Conservation (phyloP, 345 rosid genomes). For the Cardamine chenopodiifolia region DNA sequence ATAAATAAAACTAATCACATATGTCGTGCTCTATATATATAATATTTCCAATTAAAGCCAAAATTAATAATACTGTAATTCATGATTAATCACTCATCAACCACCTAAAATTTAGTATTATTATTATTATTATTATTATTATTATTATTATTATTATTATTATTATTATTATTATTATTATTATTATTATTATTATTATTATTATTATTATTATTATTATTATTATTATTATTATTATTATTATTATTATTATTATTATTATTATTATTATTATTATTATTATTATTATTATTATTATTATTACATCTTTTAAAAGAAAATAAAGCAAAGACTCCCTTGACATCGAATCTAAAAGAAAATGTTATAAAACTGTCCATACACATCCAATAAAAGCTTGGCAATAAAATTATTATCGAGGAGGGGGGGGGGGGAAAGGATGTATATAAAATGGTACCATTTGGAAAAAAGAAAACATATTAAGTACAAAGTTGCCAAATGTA, state of each 20-base stretch:
- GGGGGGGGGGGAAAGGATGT: slow-evolving; percentile 24
- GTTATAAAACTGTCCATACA: slow-evolving; percentile 28
- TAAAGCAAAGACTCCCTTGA: slow-evolving; percentile 21
- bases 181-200: slow-evolving; percentile 13
- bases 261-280: slow-evolving; percentile 20
- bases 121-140: slow-evolving; percentile 18
- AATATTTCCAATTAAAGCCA: slow-evolving; percentile 24
- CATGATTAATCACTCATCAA: slow-evolving; percentile 43
- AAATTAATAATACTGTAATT: slow-evolving; percentile 34
- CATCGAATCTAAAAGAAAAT: slow-evolving; percentile 19
- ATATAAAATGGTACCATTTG: slow-evolving; percentile 35
- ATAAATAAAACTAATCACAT: no score
- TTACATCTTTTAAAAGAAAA: slow-evolving; percentile 4
- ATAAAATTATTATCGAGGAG: slow-evolving; percentile 10
- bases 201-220: slow-evolving; percentile 14
- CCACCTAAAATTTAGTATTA: slow-evolving; percentile 34
- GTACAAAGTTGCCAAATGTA: slow-evolving; percentile 43
- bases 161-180: slow-evolving; percentile 11
- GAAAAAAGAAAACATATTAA: slow-evolving; percentile 22
- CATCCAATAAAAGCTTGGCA: slow-evolving; percentile 35
- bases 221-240: slow-evolving; percentile 16
- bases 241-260: slow-evolving; percentile 19
- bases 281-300: slow-evolving; percentile 11
- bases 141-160: slow-evolving; percentile 10
- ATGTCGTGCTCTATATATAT: no score